phyloP scores from a whole-genome alignment of 345 rosid species.

The Brassica carinata region DNA sequence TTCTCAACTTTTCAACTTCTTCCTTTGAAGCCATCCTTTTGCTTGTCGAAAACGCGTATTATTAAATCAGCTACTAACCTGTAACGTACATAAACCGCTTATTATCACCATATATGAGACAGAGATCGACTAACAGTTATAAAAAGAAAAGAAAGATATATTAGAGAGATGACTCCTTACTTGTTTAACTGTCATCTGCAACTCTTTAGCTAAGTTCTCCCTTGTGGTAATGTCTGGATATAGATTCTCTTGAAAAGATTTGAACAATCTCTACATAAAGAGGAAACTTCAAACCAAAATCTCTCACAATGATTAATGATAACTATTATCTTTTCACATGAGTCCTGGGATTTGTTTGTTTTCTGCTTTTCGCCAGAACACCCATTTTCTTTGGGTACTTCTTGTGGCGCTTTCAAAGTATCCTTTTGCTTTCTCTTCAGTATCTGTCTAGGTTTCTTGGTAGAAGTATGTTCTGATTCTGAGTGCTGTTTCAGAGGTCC shows the following conservation, averaged over 20 bases:
- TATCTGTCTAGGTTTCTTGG: conserved; percentile 34
- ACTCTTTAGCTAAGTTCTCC: conserved; percentile 68
- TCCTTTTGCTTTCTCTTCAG: conserved; percentile 25
- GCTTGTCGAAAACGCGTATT: conserved; percentile 57
- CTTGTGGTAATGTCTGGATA: conserved; percentile 66
- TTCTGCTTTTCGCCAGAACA: conserved; percentile 18
- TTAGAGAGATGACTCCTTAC: conserved; percentile 43
- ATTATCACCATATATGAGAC: neutral
- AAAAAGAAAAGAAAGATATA: neutral
- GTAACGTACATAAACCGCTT: conserved; percentile 22
- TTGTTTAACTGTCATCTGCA: conserved; percentile 64
- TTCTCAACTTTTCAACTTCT: conserved; percentile 12
- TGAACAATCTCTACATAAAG: conserved; percentile 55
- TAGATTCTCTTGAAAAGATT: conserved; percentile 61
- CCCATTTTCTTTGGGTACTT: conserved; percentile 21
- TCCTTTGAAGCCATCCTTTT: conserved; percentile 34
- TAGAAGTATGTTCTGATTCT: conserved; percentile 20
- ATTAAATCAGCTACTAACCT: conserved; percentile 86
- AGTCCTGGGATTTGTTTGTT: conserved; percentile 30
- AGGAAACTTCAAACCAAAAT: neutral
- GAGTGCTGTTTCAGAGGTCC: conserved; percentile 30
- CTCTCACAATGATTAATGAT: neutral
- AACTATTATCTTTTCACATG: conserved; percentile 50
- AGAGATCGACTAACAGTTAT: neutral
- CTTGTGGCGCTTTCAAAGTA: conserved; percentile 9